Percentiles rank a stretch among this genome's conserved stretches.
Conservation (phyloP, 2,329 filamentous ascomycete genomes). For the Leptodontidium sp. region DNA sequence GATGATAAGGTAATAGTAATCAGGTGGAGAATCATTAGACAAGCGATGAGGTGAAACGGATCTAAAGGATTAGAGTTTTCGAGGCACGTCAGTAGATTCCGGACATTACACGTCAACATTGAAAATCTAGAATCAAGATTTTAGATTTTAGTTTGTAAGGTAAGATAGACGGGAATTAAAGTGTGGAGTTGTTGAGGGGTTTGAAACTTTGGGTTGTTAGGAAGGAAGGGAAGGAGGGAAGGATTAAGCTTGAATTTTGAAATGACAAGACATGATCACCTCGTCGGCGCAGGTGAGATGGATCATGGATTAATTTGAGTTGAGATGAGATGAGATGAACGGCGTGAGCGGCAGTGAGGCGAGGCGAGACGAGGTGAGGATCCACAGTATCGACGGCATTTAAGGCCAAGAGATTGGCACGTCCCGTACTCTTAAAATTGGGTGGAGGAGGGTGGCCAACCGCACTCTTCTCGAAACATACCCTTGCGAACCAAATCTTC, state of each 20-base stretch:
- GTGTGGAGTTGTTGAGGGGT: no score
- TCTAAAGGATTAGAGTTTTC: conserved; percentile 14
- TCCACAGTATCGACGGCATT: conserved; percentile 12
- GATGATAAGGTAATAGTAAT: no score
- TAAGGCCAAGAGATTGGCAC: background rate
- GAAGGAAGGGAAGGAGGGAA: no score
- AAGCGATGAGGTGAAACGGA: conserved; percentile 3
- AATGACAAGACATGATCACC: background rate
- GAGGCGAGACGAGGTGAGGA: background rate
- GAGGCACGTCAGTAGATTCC: background rate
- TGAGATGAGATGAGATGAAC: conserved; percentile 5
- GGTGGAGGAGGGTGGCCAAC: background rate
- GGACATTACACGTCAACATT: no score
- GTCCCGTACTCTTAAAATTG: conserved; percentile 1
- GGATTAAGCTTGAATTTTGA: background rate
- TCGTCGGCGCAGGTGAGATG: background rate
- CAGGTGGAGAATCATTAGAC: no score
- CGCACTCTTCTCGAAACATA: conserved; percentile 22
- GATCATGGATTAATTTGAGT: no score
- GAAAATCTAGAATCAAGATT: background rate
- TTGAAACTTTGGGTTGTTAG: no score
- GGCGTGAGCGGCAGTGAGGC: background rate
- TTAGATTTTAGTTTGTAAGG: background rate
- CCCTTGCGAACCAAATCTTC: conserved; percentile 12
- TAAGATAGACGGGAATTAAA: no score